phyloP scores from a whole-genome alignment of 495 filamentous ascomycete genomes.

The Letharia lupina region DNA sequence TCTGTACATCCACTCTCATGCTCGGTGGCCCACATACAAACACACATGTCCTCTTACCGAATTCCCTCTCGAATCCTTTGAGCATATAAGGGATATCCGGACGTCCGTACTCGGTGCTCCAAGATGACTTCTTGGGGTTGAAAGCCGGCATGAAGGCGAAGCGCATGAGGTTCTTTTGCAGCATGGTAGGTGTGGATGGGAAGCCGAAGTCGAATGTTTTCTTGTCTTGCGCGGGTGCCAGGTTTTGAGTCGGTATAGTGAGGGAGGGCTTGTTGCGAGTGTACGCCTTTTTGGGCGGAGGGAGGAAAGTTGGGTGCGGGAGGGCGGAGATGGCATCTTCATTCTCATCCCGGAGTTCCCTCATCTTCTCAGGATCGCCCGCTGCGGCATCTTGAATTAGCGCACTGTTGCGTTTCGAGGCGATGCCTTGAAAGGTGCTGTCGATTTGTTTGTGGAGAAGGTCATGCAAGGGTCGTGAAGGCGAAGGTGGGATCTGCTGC shows the following conservation, averaged over 20 bases:
- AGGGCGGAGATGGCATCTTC: constrained; percentile 77
- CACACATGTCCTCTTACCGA: constrained; percentile 78
- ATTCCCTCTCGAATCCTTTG: constrained; percentile 64
- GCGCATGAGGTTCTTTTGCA: constrained; percentile 75
- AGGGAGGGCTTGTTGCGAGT: constrained; percentile 25
- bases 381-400: constrained; percentile 71
- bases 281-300: constrained; percentile 27
- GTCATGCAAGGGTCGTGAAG: constrained; percentile 50
- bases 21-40: constrained; percentile 85
- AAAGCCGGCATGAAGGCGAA: constrained; percentile 65
- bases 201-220: constrained; percentile 63
- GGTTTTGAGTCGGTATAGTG: constrained; percentile 19
- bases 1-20: constrained; percentile 82
- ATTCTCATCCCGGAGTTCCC: constrained; percentile 73
- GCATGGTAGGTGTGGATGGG: constrained; percentile 64
- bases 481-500: constrained; percentile 22
- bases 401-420: constrained; percentile 71
- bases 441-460: constrained; percentile 76
- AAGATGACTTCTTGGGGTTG: constrained; percentile 59
- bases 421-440: constrained; percentile 69
- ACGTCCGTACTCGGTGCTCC: constrained; percentile 88
- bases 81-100: constrained; percentile 82
- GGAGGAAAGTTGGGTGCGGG: constrained; percentile 46
- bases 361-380: constrained; percentile 69
- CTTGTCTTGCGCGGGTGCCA: constrained; percentile 25